These are phyloP conservation scores for Penicillium thymicola DNA, from an alignment of 2,329 filamentous ascomycete genomes.

Conservation along the genomic window DNA sequence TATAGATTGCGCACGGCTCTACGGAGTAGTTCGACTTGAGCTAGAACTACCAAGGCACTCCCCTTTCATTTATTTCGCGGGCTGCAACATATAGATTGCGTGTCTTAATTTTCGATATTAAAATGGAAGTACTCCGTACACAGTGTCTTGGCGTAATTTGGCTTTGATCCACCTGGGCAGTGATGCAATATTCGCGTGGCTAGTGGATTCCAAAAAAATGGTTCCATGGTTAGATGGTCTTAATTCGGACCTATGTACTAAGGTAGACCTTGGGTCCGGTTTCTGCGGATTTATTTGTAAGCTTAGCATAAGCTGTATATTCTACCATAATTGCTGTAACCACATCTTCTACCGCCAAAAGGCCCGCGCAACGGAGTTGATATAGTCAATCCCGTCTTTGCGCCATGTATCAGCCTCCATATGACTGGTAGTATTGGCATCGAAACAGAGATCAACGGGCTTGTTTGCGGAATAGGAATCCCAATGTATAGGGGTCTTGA, in stretches of 20 bases:
- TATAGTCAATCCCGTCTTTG: slow-evolving; percentile 31
- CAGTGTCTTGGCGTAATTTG: background rate
- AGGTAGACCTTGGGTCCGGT: background rate
- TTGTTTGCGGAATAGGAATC: slow-evolving; percentile 42
- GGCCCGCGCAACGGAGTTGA: slow-evolving; percentile 26
- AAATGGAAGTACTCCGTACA: no score
- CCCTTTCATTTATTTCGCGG: background rate
- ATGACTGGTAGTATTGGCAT: slow-evolving; percentile 47
- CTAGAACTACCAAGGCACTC: background rate
- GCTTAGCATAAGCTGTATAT: background rate
- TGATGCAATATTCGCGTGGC: background rate
- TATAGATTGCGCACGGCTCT: background rate
- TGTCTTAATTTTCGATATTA: background rate
- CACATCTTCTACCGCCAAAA: slow-evolving; percentile 22
- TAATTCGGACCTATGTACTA: background rate
- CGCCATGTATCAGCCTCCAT: slow-evolving; percentile 48
- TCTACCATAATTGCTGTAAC: background rate
- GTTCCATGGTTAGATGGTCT: background rate
- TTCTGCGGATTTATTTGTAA: background rate
- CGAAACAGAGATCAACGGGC: slow-evolving; percentile 51
- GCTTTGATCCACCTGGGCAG: background rate
- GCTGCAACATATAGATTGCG: background rate
- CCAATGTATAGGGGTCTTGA: slow-evolving; percentile 37
- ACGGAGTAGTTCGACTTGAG: no score
- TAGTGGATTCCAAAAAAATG: background rate